Evolutionary conservation across 2,329 filamentous ascomycete species (phyloP), one percentile per base, ranked within the genome.

Genomic region (Colletotrichum acutatum): DNA sequence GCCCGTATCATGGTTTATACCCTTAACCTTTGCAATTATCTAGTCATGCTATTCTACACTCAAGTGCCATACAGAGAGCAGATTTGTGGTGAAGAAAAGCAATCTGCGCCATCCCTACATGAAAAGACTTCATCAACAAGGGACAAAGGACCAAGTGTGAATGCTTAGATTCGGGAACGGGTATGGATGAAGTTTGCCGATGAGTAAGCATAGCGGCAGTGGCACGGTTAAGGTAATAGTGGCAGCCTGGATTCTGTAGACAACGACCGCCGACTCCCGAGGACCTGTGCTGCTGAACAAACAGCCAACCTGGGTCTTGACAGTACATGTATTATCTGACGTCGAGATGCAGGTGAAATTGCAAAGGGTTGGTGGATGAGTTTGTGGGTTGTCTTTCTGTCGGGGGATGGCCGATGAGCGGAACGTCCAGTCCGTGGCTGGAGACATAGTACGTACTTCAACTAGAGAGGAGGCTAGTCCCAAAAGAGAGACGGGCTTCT

Each of bases 371-470:
- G 30, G 56, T 42, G 62, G 46, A 19, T 19, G 68, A 19, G 64
- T 34, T 70, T 56, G 68, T 46, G 62, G 54, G 62, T 34, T 54
- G 30, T 30, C 22, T 52, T 28, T 56, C 58, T 24, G 49, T 71
- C 64, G 68, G 68, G 65, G 30, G 34, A 24, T 59, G 54, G 69
- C 53, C 69, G 59, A 64, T 28, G n/a, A 42, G 53, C 53, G 42
- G 66, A 64, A 54, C 12, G 46, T 59, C 19, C 19, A 37, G 24
- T 30, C 37, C 58, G 30, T 60, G 24, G 30, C 54, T 37, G 53
- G 37, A 49, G 58, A 22, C 0, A 19, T 14, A 42, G 24, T 56
- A 56, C 28, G 28, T 37, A 53, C 14, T 19, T 7, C 2, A 2
- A 14, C 22, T 19, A 8, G 16, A 22, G n/a, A 16, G 3, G 7